phyloP scores from a whole-genome alignment of 192 early-diverging fungal genomes.

The Umbelopsis sp. region DNA sequence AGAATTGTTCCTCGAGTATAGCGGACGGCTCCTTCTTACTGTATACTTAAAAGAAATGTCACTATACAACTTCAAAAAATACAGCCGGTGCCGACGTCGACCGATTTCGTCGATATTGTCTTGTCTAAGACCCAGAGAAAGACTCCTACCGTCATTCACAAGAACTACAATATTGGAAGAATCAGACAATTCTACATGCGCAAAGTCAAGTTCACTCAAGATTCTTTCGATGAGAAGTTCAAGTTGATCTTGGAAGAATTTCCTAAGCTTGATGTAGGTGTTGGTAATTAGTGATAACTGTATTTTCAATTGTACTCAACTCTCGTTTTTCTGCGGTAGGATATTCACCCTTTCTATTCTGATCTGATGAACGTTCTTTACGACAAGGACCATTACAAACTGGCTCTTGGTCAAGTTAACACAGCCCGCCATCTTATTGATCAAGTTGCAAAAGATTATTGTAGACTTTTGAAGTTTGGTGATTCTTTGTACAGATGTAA shows the following conservation, averaged over 20 bases:
- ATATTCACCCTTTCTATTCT: slow-evolving; percentile 99
- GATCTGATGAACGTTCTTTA: slow-evolving; percentile 99
- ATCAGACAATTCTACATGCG: slow-evolving; percentile 99
- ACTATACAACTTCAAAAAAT: slow-evolving; percentile 99
- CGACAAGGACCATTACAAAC: slow-evolving; percentile 99
- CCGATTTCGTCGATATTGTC: slow-evolving; percentile 97
- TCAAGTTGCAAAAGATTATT: slow-evolving; percentile 97
- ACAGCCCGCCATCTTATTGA: slow-evolving; percentile 97
- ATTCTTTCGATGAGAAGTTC: slow-evolving; percentile 95
- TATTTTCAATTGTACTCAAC: neutral
- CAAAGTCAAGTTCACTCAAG: slow-evolving; percentile 99
- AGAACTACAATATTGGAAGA: slow-evolving; percentile 95
- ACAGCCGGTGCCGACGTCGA: slow-evolving; percentile 86
- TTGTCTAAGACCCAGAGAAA: slow-evolving; percentile 99
- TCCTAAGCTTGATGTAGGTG: slow-evolving; percentile 91
- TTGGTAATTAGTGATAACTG: neutral
- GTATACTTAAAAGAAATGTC: slow-evolving; percentile 36
- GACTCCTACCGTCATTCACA: slow-evolving; percentile 94
- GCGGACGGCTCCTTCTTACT: slow-evolving; percentile 9
- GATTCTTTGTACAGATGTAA: slow-evolving; percentile 99
- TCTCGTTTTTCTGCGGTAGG: slow-evolving; percentile 46
- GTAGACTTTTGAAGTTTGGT: slow-evolving; percentile 96
- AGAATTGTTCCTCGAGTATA: slow-evolving; percentile 3
- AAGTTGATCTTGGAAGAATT: slow-evolving; percentile 93
- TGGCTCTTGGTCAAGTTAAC: slow-evolving; percentile 97